Evolutionary conservation across 768 basidiomycete species (phyloP).

Genomic region (Cystofilobasidium bisporidii): DNA sequence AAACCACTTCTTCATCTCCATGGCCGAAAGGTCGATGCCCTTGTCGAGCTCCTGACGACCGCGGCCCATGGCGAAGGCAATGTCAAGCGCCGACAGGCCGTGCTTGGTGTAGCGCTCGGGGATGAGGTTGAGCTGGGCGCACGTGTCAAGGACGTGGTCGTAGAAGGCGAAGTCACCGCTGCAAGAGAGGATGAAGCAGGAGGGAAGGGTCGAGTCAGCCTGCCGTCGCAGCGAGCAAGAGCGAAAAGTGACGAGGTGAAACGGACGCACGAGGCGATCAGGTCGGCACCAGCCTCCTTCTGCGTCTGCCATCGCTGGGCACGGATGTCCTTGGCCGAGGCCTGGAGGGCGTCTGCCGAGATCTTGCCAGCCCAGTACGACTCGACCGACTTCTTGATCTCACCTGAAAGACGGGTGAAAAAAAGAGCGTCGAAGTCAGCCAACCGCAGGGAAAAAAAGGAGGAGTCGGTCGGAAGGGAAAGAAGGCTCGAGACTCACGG

Average conservation of each 20-base stretch:
- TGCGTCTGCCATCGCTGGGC: slow-evolving; percentile 78
- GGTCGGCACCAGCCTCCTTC: slow-evolving; percentile 76
- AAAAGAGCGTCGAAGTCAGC: background rate
- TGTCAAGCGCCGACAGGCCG: slow-evolving; percentile 77
- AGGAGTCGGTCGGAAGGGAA: background rate
- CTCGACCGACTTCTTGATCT: slow-evolving; percentile 96
- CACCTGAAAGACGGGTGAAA: slow-evolving; percentile 70
- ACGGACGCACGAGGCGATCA: slow-evolving; percentile 69
- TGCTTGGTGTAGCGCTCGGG: slow-evolving; percentile 65
- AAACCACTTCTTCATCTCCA: slow-evolving; percentile 99
- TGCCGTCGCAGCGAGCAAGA: background rate
- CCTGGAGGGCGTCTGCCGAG: slow-evolving; percentile 75
- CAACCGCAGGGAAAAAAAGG: background rate
- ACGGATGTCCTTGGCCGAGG: slow-evolving; percentile 75
- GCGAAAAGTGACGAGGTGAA: slow-evolving; percentile 22
- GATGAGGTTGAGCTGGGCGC: slow-evolving; percentile 78
- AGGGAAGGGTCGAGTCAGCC: background rate
- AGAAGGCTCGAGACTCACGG: slow-evolving; percentile 42
- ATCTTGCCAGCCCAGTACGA: slow-evolving; percentile 95
- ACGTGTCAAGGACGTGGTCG: slow-evolving; percentile 97
- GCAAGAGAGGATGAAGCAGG: slow-evolving; percentile 25
- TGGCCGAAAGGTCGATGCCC: slow-evolving; percentile 90
- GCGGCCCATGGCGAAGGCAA: slow-evolving; percentile 98
- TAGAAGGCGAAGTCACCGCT: slow-evolving; percentile 98
- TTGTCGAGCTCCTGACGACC: slow-evolving; percentile 73